Base-by-base conservation (phyloP, 2,329 filamentous ascomycete genomes). In the Harringtonia lauricola region DNA sequence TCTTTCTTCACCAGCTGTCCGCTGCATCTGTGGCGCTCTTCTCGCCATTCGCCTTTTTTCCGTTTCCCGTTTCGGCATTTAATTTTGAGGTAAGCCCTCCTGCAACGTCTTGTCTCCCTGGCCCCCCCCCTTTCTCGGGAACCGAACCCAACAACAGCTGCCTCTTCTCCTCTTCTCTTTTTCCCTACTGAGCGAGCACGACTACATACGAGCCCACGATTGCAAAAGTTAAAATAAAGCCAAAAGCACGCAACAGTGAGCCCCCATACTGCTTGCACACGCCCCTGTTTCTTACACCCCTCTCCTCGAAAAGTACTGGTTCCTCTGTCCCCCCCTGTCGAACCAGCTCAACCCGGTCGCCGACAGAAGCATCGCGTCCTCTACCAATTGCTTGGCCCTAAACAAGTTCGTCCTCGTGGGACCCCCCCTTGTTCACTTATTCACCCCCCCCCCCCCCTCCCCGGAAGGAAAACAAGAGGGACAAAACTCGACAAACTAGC, bases 351-450 rank as follows among this genome's bases (percentile, higher is more conserved):
- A 36, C 31, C 37, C 38, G 41, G 30, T 38, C 38, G 30, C 47
- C 44, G 29, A 47, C 35, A 37, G 36, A 47, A 36, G 42, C 31
- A 40, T 45, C 42, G 47, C 47, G 44, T 44, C 40, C 14, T 39
- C 45, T 42, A 29, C 44, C 47, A 40, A 36, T 44, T 49, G 44
- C 42, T n/a, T 48, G 41, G 41, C 39, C 35, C 36, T 41, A 46
- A 39, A 47, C 38, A 44, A 42, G 47, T 38, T 38, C 43, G 24
- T 28, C 36, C 14, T 15, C 39, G 31, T 15, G 33, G 19, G 28
- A 15, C 24, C 14, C 38, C 30, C 37, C 43, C 31, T 15, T 6
- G 18, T 39, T 35, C 9, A 35, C 9, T 18, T 8, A 35, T n/a
- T 35, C 31, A 6, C 7, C 7, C 7, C 17, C 31, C 31, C 31